phyloP scores from a whole-genome alignment of 2,329 filamentous ascomycete genomes.

The Neofusicoccum sp. region DNA sequence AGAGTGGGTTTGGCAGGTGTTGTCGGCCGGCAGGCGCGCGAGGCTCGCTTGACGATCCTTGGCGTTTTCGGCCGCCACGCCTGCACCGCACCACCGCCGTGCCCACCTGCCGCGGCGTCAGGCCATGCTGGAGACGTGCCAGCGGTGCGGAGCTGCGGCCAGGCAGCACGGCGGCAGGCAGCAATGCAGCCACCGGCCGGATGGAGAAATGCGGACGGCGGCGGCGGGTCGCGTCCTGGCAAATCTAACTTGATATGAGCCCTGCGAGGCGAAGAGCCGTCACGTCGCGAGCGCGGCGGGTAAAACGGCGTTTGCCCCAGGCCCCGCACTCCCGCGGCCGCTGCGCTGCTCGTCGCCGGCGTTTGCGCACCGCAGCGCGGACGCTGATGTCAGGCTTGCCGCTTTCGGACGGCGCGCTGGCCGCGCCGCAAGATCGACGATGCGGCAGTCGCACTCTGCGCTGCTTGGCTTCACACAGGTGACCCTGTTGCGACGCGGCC shows the following conservation, averaged over 20 bases:
- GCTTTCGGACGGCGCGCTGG: background rate
- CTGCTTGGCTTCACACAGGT: constrained; percentile 1
- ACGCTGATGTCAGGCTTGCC: constrained; percentile 10
- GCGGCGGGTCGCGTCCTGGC: constrained; percentile 13
- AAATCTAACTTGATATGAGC: constrained; percentile 19
- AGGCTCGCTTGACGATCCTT: constrained; percentile 16
- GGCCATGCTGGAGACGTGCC: background rate
- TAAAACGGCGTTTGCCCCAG: constrained; percentile 13
- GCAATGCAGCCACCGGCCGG: background rate
- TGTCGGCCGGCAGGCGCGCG: constrained; percentile 4
- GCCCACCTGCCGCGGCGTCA: background rate
- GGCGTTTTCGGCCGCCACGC: background rate
- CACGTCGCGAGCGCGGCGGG: background rate
- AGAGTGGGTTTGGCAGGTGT: constrained; percentile 5
- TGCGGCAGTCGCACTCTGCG: background rate
- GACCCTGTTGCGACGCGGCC: constrained; percentile 16
- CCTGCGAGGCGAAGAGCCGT: background rate
- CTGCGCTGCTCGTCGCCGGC: background rate
- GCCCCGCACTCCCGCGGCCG: constrained; percentile 4
- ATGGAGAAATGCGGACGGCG: constrained; percentile 3
- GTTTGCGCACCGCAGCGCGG: background rate
- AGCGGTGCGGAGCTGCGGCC: background rate
- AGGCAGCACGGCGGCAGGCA: constrained; percentile 5
- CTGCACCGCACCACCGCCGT: background rate
- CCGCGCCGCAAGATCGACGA: constrained; percentile 13